Base-by-base conservation (phyloP, 225 moss, liverwort and hornwort genomes). In the Bryum argenteum region DNA sequence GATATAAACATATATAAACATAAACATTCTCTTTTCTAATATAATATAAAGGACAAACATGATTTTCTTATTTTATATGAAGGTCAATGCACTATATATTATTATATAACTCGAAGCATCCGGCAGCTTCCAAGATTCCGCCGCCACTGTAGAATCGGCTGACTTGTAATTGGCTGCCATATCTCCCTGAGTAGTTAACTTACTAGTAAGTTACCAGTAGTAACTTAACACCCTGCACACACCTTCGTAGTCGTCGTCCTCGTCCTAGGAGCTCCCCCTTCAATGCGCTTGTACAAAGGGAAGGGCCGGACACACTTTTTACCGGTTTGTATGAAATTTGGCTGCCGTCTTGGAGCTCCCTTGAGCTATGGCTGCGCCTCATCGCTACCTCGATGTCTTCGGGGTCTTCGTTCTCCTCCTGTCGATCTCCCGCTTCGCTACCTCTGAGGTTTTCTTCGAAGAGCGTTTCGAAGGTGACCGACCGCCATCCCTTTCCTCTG, bases 401-500 rank as follows among this genome's bases (percentile, higher is more conserved):
- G 8, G 65, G 1, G 28, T 28, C 19, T 21, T 56, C 20, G 50
- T 67, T 6, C 22, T 72, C 8, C 57, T 80, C 11, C 14, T 50
- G 11, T 63, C 62, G 15, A 2, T 72, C 8, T 8, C 61, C 11
- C 17, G 56, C 23, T 72, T 47, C 41, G 57, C 72, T 71, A 42
- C 72, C 6, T 67, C 56, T 13, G 83, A 83, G 72, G 75, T 83
- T 47, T 24, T 83, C 26, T 79, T 79, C 69, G 14, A 79, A 56
- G 79, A 83, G 63, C 67, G 69, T n/a, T 83, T 83, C 53, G 58
- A 79, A 17, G 83, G 83, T 79, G 5, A 28, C n/a, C 5, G 33
- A 45, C 41, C 58, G 4, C 18, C 10, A 0, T 40, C 23, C 2
- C 63, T 13, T 71, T 20, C 8, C 41, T 2, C 12, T 47, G 5